These are phyloP conservation scores for Oxalis stricta DNA, from an alignment of 441 rosid species.

Conservation along the genomic window DNA sequence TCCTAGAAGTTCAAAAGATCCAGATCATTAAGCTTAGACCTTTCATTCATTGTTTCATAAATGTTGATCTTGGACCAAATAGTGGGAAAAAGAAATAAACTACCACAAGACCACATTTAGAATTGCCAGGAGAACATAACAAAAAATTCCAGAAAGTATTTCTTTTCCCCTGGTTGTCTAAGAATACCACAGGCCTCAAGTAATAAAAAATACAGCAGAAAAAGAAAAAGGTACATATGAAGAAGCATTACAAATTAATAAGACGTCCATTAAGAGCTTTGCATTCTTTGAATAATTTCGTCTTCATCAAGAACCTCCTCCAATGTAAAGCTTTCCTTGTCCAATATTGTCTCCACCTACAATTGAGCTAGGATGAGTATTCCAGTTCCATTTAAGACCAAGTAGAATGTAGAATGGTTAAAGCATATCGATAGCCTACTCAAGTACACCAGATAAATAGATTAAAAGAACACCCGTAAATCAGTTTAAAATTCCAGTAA, in stretches of 20 bases:
- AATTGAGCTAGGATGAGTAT: slow-evolving; percentile 3
- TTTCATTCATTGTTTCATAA: no score
- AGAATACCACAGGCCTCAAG: no score
- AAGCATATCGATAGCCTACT: not conserved
- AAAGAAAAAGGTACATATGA: not conserved
- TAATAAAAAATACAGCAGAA: not conserved
- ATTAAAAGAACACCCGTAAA: not conserved
- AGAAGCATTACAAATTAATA: slow-evolving; percentile 59
- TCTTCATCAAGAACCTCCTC: slow-evolving; percentile 97
- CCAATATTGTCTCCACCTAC: slow-evolving; percentile 90
- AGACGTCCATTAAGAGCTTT: slow-evolving; percentile 81
- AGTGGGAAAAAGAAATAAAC: no score
- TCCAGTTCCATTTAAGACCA: not conserved
- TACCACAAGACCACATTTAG: not conserved
- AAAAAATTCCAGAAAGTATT: not conserved
- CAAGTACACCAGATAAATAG: not conserved
- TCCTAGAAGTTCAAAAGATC: no score
- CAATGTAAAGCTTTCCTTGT: slow-evolving; percentile 66
- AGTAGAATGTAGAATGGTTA: not conserved
- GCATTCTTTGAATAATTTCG: slow-evolving; percentile 97
- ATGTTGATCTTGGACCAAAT: no score
- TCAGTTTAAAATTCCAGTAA: no score
- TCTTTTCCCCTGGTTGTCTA: not conserved
- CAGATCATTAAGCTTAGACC: no score
- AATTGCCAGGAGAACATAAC: not conserved